phyloP scores from a whole-genome alignment of 2,329 filamentous ascomycete genomes.

The Nemania sp. region DNA sequence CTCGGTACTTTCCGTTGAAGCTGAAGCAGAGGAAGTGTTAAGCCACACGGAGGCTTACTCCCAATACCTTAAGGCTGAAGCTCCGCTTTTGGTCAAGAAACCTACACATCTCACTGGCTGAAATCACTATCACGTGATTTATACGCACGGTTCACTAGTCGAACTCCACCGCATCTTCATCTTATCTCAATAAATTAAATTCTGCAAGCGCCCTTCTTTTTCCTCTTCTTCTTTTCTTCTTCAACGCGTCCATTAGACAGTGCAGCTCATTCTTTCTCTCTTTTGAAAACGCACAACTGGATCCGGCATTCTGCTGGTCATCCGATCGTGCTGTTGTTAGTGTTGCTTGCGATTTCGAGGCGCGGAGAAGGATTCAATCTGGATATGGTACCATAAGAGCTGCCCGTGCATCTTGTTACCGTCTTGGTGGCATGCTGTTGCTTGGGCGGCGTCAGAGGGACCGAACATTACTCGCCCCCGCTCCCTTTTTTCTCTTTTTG shows the following conservation, averaged over 20 bases:
- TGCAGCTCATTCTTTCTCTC: constrained; percentile 73
- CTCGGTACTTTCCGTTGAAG: background rate
- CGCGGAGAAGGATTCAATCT: constrained; percentile 50
- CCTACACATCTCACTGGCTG: no score
- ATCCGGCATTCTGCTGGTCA: constrained; percentile 70
- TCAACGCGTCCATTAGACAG: constrained; percentile 84
- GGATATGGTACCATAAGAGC: constrained; percentile 70
- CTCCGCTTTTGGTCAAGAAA: background rate
- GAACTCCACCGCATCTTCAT: constrained; percentile 16
- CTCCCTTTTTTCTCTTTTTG: background rate
- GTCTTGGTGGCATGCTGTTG: constrained; percentile 54
- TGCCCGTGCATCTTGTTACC: constrained; percentile 63
- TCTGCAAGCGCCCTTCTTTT: constrained; percentile 24
- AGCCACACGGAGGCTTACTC: constrained; percentile 18
- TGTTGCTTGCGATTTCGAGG: constrained; percentile 58
- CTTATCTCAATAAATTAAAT: constrained; percentile 30
- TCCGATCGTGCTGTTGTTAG: constrained; percentile 60
- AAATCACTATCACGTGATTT: constrained; percentile 31
- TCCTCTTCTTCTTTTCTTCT: constrained; percentile 48
- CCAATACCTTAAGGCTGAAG: background rate
- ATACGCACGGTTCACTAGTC: constrained; percentile 18
- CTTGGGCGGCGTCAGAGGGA: constrained; percentile 85
- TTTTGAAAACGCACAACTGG: constrained; percentile 53
- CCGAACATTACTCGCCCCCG: constrained; percentile 59
- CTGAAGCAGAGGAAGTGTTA: constrained; percentile 10